Evolutionary conservation across 2,329 filamentous ascomycete species (phyloP).

Genomic region (Rhynchosporium graminicola): DNA sequence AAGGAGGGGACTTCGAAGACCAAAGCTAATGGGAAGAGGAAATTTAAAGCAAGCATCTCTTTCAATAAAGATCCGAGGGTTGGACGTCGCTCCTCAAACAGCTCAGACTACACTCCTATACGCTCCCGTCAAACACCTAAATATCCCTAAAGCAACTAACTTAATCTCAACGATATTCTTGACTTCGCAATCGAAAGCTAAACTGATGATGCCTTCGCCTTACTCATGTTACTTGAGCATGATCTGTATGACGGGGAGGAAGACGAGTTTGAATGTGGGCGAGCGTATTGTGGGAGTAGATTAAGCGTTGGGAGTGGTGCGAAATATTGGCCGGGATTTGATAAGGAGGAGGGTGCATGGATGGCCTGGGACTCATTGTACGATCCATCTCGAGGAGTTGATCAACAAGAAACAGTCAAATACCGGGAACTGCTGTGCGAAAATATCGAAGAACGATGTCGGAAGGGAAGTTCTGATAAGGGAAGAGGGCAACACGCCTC

Average conservation of each 20-base stretch:
- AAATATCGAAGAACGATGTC: conserved; percentile 4
- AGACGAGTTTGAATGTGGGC: conserved; percentile 66
- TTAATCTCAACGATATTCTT: conserved; percentile 35
- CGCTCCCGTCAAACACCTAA: conserved; percentile 30
- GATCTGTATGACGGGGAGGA: conserved; percentile 47
- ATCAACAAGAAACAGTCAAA: conserved; percentile 35
- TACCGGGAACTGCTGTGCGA: neutral
- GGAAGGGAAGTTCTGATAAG: neutral
- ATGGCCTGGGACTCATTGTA: conserved; percentile 67
- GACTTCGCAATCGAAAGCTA: conserved; percentile 34
- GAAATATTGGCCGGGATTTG: conserved; percentile 58
- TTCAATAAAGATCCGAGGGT: conserved; percentile 7
- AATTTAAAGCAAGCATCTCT: neutral
- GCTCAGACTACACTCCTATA: conserved; percentile 26
- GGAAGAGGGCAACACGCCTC: conserved; percentile 27
- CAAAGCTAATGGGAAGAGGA: neutral
- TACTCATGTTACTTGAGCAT: conserved; percentile 35
- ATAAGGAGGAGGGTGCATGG: conserved; percentile 50
- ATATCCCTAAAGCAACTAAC: conserved; percentile 32
- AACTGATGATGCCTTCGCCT: conserved; percentile 35
- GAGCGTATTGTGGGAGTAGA: conserved; percentile 65
- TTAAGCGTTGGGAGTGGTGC: conserved; percentile 63
- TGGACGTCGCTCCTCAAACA: conserved; percentile 13
- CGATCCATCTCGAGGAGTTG: conserved; percentile 47
- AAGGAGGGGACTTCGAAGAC: neutral